A percentile compares a stretch with the other conserved stretches of the same genome.
These are phyloP conservation scores for Serendipita sp. DNA, from an alignment of 768 basidiomycete genomes.

Conservation along the genomic window DNA sequence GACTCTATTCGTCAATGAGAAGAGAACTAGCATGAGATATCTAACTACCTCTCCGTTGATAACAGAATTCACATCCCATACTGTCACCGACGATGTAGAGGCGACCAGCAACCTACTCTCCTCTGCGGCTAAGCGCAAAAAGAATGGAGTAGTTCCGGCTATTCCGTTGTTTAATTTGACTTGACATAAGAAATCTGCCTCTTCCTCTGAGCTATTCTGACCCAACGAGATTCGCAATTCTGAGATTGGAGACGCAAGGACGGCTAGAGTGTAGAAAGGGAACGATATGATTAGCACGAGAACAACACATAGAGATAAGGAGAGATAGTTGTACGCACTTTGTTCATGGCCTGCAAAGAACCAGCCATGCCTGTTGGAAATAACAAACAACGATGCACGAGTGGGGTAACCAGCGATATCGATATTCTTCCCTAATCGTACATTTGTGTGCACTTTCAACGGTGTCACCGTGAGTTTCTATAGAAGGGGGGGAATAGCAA, in stretches of 20 bases:
- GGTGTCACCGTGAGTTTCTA: conserved; percentile 1
- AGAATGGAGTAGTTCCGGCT: background rate
- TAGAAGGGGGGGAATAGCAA: background rate
- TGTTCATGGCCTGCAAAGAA: conserved; percentile 1
- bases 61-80: background rate
- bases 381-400: background rate
- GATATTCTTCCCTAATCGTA: background rate
- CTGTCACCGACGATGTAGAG: background rate
- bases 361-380: conserved; percentile 1
- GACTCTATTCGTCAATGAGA: background rate
- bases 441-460: conserved; percentile 4
- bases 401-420: background rate
- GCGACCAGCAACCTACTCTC: background rate
- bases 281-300: background rate
- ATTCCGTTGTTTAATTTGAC: background rate
- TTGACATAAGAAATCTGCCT: background rate
- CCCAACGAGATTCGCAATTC: background rate
- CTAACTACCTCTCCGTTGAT: background rate
- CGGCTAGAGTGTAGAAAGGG: background rate
- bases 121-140: background rate
- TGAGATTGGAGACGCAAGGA: conserved; percentile 1
- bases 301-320: background rate
- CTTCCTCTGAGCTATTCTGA: background rate
- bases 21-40: background rate
- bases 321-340: background rate